Conservation (phyloP, 1,139 yeast species). For the Pichia inconspicua region DNA sequence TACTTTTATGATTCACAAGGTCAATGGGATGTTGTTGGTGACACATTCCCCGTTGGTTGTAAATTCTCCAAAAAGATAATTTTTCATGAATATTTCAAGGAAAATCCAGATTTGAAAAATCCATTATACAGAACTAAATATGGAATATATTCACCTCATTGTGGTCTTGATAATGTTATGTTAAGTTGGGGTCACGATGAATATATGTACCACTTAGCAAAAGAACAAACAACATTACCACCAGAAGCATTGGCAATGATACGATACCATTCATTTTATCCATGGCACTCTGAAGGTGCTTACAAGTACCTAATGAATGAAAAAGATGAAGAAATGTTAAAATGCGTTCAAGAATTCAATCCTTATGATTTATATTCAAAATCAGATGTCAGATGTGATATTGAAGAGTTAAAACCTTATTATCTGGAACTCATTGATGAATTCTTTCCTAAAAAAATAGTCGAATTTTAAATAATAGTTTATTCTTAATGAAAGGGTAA, state of each 20-base stretch:
- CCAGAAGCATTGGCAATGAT: constrained; percentile 67
- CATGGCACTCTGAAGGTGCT: constrained; percentile 70
- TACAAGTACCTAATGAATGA: constrained; percentile 59
- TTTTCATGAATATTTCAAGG: constrained; percentile 50
- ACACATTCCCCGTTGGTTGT: constrained; percentile 72
- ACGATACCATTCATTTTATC: constrained; percentile 67
- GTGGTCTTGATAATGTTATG: constrained; percentile 67
- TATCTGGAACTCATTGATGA: constrained; percentile 60
- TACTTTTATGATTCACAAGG: constrained; percentile 67
- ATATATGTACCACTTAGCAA: constrained; percentile 68
- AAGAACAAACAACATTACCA: constrained; percentile 54
- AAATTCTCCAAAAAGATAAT: constrained; percentile 53
- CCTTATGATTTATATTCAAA: constrained; percentile 65
- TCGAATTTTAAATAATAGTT: constrained; percentile 38
- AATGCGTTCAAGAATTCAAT: constrained; percentile 60
- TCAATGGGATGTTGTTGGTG: constrained; percentile 82
- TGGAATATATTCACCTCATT: constrained; percentile 57
- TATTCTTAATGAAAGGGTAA: background rate
- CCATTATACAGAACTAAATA: constrained; percentile 60
- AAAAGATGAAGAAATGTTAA: constrained; percentile 53
- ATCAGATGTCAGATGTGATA: constrained; percentile 38
- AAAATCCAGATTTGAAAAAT: constrained; percentile 54
- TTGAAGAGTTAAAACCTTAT: constrained; percentile 46
- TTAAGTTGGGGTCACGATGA: constrained; percentile 78
- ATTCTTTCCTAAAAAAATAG: constrained; percentile 49